phyloP scores from a whole-genome alignment of 768 basidiomycete genomes.

The Termitomyces eurrhizus region DNA sequence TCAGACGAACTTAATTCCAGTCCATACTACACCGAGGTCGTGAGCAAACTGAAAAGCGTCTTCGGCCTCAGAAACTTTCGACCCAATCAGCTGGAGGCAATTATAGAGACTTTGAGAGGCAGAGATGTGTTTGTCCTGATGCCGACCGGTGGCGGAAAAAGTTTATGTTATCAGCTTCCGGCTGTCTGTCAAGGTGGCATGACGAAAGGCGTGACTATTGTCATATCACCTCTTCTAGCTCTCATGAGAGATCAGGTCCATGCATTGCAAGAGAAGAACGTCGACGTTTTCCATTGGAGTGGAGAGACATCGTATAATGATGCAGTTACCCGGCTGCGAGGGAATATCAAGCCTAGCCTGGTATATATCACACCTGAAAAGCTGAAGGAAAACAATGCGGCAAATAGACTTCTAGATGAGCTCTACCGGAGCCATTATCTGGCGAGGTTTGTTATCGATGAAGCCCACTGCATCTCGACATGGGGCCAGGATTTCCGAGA shows the following conservation, averaged over 20 bases:
- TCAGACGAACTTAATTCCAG: slow-evolving; percentile 12
- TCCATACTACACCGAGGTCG: slow-evolving; percentile 47
- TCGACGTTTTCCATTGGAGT: slow-evolving; percentile 70
- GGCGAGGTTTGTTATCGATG: slow-evolving; percentile 92
- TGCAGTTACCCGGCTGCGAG: slow-evolving; percentile 42
- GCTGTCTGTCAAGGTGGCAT: slow-evolving; percentile 72
- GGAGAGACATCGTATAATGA: slow-evolving; percentile 43
- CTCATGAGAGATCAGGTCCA: slow-evolving; percentile 89
- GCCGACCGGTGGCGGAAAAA: slow-evolving; percentile 95
- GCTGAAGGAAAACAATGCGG: slow-evolving; percentile 55
- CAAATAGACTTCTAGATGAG: slow-evolving; percentile 51
- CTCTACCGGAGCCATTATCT: slow-evolving; percentile 56
- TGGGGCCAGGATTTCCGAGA: slow-evolving; percentile 95
- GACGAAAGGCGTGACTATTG: slow-evolving; percentile 81
- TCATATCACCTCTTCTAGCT: slow-evolving; percentile 84
- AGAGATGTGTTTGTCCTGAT: slow-evolving; percentile 92
- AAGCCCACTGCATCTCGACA: slow-evolving; percentile 90
- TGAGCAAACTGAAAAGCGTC: slow-evolving; percentile 44
- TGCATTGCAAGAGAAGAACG: slow-evolving; percentile 54
- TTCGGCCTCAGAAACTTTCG: slow-evolving; percentile 75
- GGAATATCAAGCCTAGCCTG: slow-evolving; percentile 51
- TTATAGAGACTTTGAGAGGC: slow-evolving; percentile 73
- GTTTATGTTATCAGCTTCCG: slow-evolving; percentile 86
- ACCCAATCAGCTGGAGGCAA: slow-evolving; percentile 81
- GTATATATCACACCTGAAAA: slow-evolving; percentile 94